Evolutionary conservation across 2,329 filamentous ascomycete species (phyloP), one percentile per base, ranked within the genome.

Genomic region (Diaporthe sp.): DNA sequence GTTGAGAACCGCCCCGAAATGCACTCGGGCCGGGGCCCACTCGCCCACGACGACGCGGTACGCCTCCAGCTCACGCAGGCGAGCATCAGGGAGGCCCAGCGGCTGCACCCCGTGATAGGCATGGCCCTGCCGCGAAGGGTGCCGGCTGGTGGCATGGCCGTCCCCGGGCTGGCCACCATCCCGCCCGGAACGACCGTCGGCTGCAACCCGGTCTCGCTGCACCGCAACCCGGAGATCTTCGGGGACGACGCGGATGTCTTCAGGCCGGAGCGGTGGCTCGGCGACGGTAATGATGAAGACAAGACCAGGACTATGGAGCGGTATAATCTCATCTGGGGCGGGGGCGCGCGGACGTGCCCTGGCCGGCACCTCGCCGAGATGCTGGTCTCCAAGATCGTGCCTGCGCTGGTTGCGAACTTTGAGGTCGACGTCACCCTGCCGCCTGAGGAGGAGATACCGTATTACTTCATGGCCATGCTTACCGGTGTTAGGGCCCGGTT

Each of bases 381-480:
- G 72, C 80, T 89, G 2, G 81, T 90, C 0, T 82, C 81, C 68
- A 89, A 88, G 77, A 80, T 84, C 0, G 80, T 89, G 0, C 79
- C 84, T 0, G 79, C 82, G 0, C 74, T 90, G 22, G 72, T 89
- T 4, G 79, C 80, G 7, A 82, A 84, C 55, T 90, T 90, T 71
- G 83, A 86, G 8, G 79, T 89, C 0, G 79, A 85, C 71, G 81
- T 85, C 4, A 77, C 77, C 2, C 77, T 87, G 76, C 86, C 86
- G 0, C 76, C 77, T 0, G 83, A 86, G 3, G 79, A 83, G 3
- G 79, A 85, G 1, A 83, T 84, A 57, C 82, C 81, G 3, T 85
- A 85, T 12, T 89, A 89, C 72, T 90, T 89, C 72, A 80, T 90
- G 79, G 87, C 87, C 1, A 88, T 89, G 85, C 75, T 89, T 77